Evolutionary conservation across 257 asterid species (phyloP).

Genomic region (Cynanchum wilfordii): DNA sequence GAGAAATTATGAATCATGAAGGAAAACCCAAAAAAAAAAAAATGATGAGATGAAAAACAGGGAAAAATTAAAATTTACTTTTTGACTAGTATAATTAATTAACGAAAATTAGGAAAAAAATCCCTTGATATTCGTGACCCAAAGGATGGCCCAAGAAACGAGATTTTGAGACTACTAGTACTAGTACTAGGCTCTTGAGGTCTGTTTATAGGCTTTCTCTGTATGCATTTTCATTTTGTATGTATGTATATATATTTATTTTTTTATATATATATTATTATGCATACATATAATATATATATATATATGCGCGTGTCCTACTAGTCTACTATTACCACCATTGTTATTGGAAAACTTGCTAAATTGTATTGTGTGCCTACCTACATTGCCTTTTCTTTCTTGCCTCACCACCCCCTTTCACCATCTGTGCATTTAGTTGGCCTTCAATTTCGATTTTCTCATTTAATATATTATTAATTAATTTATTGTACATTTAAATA

Average conservation of each 20-base stretch:
- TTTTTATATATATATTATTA: no score
- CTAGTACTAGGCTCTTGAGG: conserved; percentile 18
- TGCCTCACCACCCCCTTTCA: not conserved
- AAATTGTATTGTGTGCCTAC: not conserved
- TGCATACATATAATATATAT: no score
- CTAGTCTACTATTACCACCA: not conserved
- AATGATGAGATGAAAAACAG: conserved; percentile 18
- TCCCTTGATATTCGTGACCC: conserved; percentile 62
- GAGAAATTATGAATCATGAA: conserved; percentile 27
- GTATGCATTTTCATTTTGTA: conserved; percentile 1
- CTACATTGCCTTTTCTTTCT: not conserved
- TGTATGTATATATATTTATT: conserved; percentile 12
- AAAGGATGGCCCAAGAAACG: conserved; percentile 52
- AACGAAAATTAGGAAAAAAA: conserved; percentile 19
- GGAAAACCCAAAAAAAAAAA: not conserved
- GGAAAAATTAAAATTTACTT: conserved; percentile 9
- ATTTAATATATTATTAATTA: no score
- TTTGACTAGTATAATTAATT: conserved; percentile 5
- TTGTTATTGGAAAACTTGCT: not conserved
- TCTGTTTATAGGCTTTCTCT: conserved; percentile 20
- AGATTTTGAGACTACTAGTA: conserved; percentile 31
- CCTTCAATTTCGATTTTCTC: not conserved
- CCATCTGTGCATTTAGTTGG: not conserved
- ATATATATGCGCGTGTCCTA: no score
- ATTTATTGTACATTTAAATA: no score